These are phyloP conservation scores for Garcia nutans DNA, from an alignment of 345 rosid species.

Conservation along the genomic window DNA sequence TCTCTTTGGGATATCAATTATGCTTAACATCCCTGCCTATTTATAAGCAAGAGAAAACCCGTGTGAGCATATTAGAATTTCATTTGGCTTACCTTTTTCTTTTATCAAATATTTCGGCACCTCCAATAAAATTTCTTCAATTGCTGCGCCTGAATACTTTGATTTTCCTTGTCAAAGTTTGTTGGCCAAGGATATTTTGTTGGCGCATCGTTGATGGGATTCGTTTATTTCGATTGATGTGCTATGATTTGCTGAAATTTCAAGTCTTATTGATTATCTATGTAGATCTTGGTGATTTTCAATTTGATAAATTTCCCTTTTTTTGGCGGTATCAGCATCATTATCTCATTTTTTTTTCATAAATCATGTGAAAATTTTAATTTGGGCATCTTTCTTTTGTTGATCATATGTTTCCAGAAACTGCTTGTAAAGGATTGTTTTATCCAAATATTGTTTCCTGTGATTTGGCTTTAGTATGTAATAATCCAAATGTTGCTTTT, in stretches of 20 bases:
- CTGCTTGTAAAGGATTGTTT: background rate
- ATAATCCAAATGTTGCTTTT: conserved; percentile 12
- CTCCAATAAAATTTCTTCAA: too few species aligned
- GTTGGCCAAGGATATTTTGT: too few species aligned
- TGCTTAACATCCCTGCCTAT: too few species aligned
- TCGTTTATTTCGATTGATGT: background rate
- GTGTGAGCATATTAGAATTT: too few species aligned
- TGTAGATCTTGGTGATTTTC: conserved; percentile 1
- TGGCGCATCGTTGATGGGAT: background rate
- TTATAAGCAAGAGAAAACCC: too few species aligned
- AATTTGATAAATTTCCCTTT: background rate
- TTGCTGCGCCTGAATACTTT: too few species aligned
- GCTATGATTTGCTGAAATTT: background rate
- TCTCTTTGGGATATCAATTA: too few species aligned
- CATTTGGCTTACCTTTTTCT: too few species aligned
- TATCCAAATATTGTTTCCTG: background rate
- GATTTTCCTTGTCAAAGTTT: too few species aligned
- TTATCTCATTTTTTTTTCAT: background rate
- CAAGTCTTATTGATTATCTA: background rate
- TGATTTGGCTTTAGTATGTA: background rate
- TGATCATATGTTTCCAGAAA: background rate
- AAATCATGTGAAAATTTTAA: background rate
- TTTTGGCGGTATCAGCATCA: background rate
- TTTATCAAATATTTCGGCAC: too few species aligned
- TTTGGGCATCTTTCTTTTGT: background rate